These are phyloP conservation scores for Pharus latifolius DNA, from an alignment of 176 grass and related monocot genomes.

Conservation along the genomic window DNA sequence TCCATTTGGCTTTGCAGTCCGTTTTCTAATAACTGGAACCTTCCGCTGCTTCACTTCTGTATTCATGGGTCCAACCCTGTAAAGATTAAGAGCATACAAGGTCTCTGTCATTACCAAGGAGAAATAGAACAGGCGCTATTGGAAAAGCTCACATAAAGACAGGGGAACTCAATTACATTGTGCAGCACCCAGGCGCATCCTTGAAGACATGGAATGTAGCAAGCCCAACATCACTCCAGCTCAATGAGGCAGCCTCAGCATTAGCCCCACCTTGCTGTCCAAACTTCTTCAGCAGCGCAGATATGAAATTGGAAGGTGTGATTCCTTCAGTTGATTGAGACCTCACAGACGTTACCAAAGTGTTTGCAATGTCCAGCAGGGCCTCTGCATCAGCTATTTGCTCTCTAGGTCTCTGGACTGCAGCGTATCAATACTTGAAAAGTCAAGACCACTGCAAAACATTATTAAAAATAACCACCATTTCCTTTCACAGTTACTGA, in stretches of 20 bases:
- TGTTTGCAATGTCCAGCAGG: slow-evolving; percentile 73
- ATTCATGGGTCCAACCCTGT: slow-evolving; percentile 82
- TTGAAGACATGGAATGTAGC: slow-evolving; percentile 53
- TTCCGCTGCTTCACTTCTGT: slow-evolving; percentile 79
- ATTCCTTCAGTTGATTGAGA: slow-evolving; percentile 78
- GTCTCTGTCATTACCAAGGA: neutral
- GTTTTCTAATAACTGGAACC: slow-evolving; percentile 21
- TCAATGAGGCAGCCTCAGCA: slow-evolving; percentile 28
- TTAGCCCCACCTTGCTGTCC: slow-evolving; percentile 34
- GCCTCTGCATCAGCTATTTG: slow-evolving; percentile 93
- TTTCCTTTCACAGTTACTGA: neutral
- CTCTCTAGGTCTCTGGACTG: slow-evolving; percentile 93
- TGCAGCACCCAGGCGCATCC: slow-evolving; percentile 53
- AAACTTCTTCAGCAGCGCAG: slow-evolving; percentile 61
- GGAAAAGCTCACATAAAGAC: neutral
- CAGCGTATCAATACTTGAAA: neutral
- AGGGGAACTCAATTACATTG: slow-evolving; percentile 56
- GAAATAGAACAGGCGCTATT: neutral
- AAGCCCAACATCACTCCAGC: slow-evolving; percentile 55
- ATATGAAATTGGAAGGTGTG: slow-evolving; percentile 75
- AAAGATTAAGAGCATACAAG: neutral
- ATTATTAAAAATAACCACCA: neutral
- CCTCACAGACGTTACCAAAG: slow-evolving; percentile 64
- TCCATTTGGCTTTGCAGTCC: slow-evolving; percentile 54
- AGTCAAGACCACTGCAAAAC: neutral